phyloP scores from a whole-genome alignment of 192 early-diverging fungal species.

The Coemansia biformis region DNA sequence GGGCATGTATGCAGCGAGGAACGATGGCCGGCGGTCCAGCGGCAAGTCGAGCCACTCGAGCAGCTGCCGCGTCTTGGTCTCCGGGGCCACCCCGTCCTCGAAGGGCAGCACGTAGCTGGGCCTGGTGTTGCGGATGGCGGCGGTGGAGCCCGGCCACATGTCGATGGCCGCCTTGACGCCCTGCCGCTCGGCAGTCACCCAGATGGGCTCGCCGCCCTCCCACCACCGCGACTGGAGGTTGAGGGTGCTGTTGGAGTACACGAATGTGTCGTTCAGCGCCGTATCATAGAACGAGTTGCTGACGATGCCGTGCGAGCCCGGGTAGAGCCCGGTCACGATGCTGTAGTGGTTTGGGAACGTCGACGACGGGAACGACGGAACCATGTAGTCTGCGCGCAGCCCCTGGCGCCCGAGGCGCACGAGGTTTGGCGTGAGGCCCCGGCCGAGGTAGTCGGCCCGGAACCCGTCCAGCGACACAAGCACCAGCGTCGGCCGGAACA shows the following conservation, averaged over 20 bases:
- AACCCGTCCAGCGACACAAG: conserved; percentile 87
- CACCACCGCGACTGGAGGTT: conserved; percentile 76
- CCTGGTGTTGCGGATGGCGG: conserved; percentile 46
- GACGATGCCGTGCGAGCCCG: conserved; percentile 88
- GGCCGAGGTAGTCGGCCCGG: conserved; percentile 74
- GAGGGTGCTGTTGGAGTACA: conserved; percentile 62
- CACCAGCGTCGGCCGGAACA: conserved; percentile 64
- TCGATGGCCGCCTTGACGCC: conserved; percentile 63
- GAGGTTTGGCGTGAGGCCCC: conserved; percentile 64
- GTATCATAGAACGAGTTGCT: conserved; percentile 79
- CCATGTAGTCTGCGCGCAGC: conserved; percentile 48
- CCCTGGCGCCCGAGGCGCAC: conserved; percentile 24
- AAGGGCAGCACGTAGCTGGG: conserved; percentile 68
- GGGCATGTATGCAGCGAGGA: conserved; percentile 73
- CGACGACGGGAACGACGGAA: conserved; percentile 54
- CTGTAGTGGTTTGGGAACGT: conserved; percentile 95
- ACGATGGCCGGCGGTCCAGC: conserved; percentile 58
- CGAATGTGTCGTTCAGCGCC: conserved; percentile 62
- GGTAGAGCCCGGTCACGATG: conserved; percentile 87
- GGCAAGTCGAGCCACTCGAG: conserved; percentile 79
- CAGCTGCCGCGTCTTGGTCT: conserved; percentile 56
- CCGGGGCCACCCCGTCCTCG: conserved; percentile 36
- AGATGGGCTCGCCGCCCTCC: conserved; percentile 81
- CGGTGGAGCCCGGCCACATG: conserved; percentile 86
- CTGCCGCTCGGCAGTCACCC: conserved; percentile 79